Conservation (phyloP, 1,284 basidiomycete species). For the Ustilago nuda region DNA sequence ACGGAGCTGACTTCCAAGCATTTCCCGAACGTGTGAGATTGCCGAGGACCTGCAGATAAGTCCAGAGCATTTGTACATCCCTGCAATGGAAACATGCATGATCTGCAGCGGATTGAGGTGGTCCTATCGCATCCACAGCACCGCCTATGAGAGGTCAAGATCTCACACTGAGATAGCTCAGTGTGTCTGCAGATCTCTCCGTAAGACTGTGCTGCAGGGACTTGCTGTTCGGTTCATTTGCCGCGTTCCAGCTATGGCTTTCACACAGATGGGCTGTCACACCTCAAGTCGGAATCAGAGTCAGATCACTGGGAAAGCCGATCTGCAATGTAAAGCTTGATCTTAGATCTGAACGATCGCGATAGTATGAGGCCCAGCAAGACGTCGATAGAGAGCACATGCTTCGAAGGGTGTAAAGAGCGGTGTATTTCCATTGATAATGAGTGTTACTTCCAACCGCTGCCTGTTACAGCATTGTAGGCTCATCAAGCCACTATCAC, state of each 20-base stretch:
- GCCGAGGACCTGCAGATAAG: neutral
- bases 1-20: neutral
- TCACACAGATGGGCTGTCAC: neutral
- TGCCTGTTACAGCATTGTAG: conserved; percentile 22
- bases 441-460: neutral
- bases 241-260: neutral
- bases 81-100: neutral
- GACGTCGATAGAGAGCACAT: neutral
- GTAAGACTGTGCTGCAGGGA: neutral
- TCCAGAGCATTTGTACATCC: neutral
- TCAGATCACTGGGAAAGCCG: neutral
- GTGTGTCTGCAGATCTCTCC: too few species aligned
- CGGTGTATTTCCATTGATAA: conserved; percentile 1
- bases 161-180: too few species aligned
- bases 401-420: neutral
- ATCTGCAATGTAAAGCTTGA: neutral
- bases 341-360: neutral
- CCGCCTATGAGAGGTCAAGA: neutral
- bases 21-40: neutral
- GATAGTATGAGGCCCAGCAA: neutral
- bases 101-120: conserved; percentile 1
- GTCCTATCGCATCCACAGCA: neutral
- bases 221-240: neutral
- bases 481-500: conserved; percentile 46
- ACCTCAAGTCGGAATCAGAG: neutral